Base-by-base conservation (phyloP, 2,329 filamentous ascomycete genomes). In the Cordyceps cateniannulata region DNA sequence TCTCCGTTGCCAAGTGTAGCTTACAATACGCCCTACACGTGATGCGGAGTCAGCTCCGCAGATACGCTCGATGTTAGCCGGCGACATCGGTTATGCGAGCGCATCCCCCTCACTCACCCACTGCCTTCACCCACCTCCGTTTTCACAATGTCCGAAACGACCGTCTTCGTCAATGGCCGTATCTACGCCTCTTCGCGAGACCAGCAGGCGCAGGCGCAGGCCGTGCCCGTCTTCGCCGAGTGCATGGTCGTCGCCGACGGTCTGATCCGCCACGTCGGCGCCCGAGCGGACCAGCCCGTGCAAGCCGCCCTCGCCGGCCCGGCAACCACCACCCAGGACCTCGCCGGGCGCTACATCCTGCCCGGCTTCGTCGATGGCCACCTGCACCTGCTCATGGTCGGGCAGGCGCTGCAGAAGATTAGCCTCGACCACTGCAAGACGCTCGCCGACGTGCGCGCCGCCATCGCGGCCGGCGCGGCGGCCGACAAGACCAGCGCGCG, bases 301-400 rank as follows among this genome's bases (percentile, higher is more conserved):
- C 44, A 60, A 2, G 56, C 64, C 1, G 73, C 71, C 4, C 66
- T 65, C 40, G 59, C 62, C 3, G 71, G 68, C 18, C 68, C 66
- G n/a, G 10, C 44, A 4, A 25, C 12, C 20, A 14, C 44, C 3
- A 47, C 44, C 1, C 64, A 66, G 29, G 69, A 76, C 35, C 59
- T 77, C 3, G 56, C 54, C 1, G 72, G 73, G 1, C 67, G 67
- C 24, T 75, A 73, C 1, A 71, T 85, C 3, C 72, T 85, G 1
- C 82, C 82, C 0, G 77, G 81, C 16, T 85, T 85, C 70, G 78
- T 85, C 44, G 82, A 85, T 62, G 81, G 80, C 6, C 82, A 85
- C 63, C 76, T 83, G 70, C 82, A 85, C 65, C 73, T 85, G 10
- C 73, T 85, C 0, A 72, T 81, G 10, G 73, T 83, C 0, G 82